Conservation (phyloP, 257 asterid species). For the Leonotis leonurus region DNA sequence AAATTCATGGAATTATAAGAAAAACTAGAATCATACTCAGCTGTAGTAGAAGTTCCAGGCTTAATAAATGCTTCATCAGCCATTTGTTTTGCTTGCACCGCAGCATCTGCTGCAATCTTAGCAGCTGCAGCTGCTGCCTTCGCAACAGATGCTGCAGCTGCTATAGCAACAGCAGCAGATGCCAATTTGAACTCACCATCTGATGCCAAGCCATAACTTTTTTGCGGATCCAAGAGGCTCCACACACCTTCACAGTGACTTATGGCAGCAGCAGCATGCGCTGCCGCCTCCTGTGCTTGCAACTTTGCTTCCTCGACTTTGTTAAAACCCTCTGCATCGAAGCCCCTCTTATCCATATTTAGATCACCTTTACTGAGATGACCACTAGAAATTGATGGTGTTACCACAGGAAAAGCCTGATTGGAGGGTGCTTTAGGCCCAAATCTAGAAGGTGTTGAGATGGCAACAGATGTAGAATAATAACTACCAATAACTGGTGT, state of each 20-base stretch:
- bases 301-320: constrained; percentile 77
- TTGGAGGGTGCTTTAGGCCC: constrained; percentile 35
- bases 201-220: constrained; percentile 44
- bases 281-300: constrained; percentile 82
- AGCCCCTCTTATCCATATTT: constrained; percentile 37
- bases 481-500: constrained; percentile 34
- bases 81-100: constrained; percentile 76
- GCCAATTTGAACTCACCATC: constrained; percentile 68
- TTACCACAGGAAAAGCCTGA: constrained; percentile 27
- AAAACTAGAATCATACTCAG: constrained; percentile 17
- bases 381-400: constrained; percentile 38
- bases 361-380: constrained; percentile 32
- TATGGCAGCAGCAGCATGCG: constrained; percentile 69
- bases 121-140: constrained; percentile 99
- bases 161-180: constrained; percentile 84
- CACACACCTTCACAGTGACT: constrained; percentile 74
- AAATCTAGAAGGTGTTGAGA: constrained; percentile 42
- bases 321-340: constrained; percentile 34
- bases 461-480: constrained; percentile 63
- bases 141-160: constrained; percentile 95
- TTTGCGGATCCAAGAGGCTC: constrained; percentile 64
- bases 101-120: constrained; percentile 80
- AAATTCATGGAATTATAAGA: constrained; percentile 27
- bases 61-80: constrained; percentile 62
- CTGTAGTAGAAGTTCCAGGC: constrained; percentile 27